phyloP scores from a whole-genome alignment of 164 flowering plant species.

The Nymphaea colorata region DNA sequence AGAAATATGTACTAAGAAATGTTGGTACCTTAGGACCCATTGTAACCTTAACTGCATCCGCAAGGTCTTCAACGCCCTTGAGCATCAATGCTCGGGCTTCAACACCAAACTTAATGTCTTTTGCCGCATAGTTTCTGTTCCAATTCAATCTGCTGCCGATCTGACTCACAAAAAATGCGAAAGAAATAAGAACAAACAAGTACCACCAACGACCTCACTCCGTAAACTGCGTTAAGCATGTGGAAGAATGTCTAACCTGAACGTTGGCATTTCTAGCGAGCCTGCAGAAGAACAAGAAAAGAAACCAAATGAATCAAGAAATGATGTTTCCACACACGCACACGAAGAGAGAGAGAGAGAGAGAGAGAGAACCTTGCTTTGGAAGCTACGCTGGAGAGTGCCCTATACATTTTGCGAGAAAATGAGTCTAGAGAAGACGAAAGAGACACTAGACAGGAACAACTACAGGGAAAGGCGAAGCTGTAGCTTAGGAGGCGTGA shows the following conservation, averaged over 20 bases:
- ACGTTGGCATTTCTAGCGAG: not conserved
- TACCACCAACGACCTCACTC: not conserved
- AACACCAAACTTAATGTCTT: conserved; percentile 74
- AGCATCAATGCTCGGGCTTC: conserved; percentile 87
- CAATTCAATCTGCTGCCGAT: conserved; percentile 14
- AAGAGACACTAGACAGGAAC: not conserved
- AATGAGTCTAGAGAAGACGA: not conserved
- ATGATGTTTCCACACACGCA: not conserved
- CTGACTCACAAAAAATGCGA: not conserved
- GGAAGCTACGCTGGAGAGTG: not conserved
- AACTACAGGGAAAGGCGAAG: not conserved
- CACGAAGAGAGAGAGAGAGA: not conserved
- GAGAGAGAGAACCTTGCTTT: not conserved
- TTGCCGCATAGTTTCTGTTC: conserved; percentile 82
- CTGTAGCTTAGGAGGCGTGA: not conserved
- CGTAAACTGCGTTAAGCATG: not conserved
- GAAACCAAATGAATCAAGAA: not conserved
- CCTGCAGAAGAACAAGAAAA: not conserved
- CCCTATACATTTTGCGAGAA: not conserved
- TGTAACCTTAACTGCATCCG: conserved; percentile 85
- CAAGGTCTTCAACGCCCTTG: conserved; percentile 81
- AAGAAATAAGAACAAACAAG: not conserved
- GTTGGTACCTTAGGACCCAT: conserved; percentile 86
- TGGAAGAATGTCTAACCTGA: not conserved
- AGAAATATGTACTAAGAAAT: not conserved